A percentile compares a stretch with the other conserved stretches of the same genome.
Conservation (phyloP, 1,139 yeast genomes). For the Entelexis sorbosivorans region DNA sequence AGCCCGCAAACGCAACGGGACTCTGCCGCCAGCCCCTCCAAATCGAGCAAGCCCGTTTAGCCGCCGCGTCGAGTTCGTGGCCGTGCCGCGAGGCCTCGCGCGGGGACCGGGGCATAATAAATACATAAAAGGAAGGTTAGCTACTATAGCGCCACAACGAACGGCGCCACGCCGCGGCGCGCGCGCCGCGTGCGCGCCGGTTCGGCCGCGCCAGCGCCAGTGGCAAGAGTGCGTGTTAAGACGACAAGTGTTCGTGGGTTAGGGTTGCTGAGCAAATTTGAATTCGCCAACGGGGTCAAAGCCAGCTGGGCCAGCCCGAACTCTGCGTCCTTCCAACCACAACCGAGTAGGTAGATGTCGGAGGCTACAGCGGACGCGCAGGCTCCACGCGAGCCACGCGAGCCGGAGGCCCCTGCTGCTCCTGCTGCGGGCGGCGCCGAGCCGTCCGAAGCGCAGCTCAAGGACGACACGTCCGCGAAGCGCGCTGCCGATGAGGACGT, state of each 20-base stretch:
- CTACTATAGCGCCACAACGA: not conserved
- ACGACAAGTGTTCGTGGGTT: constrained; percentile 14
- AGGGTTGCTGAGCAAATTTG: constrained; percentile 19
- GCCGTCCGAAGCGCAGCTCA: not conserved
- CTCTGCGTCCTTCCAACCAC: constrained; percentile 21
- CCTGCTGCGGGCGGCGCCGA: not conserved
- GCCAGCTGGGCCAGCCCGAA: constrained; percentile 7
- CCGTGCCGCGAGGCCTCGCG: not conserved
- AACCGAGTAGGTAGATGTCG: constrained; percentile 1
- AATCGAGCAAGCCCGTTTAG: not conserved
- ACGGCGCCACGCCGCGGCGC: not conserved
- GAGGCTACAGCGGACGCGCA: constrained; percentile 8
- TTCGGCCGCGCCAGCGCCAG: not conserved
- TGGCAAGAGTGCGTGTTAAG: constrained; percentile 8
- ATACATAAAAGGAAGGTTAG: not conserved
- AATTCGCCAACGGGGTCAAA: constrained; percentile 20
- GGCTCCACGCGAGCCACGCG: constrained; percentile 6
- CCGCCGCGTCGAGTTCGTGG: not conserved
- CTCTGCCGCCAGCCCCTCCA: constrained; percentile 5
- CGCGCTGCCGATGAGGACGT: constrained; percentile 1
- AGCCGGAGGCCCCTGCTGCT: constrained; percentile 1
- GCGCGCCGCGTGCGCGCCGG: not conserved
- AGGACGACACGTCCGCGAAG: constrained; percentile 8
- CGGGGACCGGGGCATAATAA: not conserved
- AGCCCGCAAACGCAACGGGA: constrained; percentile 2